Evolutionary conservation across 2,329 filamentous ascomycete species (phyloP).

Genomic region (Pseudovirgaria hyperparasitica): DNA sequence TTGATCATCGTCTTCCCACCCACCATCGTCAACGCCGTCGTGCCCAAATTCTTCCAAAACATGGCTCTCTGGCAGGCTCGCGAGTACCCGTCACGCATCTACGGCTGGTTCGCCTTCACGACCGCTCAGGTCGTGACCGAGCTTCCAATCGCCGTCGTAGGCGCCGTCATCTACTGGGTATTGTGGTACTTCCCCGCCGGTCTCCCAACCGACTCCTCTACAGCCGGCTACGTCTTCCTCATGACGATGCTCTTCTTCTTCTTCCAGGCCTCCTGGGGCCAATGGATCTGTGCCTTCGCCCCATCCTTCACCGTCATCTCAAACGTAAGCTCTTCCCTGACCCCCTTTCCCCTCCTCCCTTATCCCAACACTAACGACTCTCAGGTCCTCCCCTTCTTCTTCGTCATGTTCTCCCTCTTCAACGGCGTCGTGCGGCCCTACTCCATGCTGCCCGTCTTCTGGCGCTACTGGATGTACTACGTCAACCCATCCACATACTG

Average conservation of each 20-base stretch:
- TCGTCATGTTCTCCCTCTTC: conserved; percentile 64
- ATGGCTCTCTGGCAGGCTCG: conserved; percentile 60
- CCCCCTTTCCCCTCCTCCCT: conserved; percentile 1
- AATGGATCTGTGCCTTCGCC: conserved; percentile 75
- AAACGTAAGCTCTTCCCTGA: conserved; percentile 31
- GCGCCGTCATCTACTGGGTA: conserved; percentile 54
- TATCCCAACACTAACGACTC: conserved; percentile 24
- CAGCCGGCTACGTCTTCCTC: conserved; percentile 63
- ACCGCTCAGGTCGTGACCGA: conserved; percentile 62
- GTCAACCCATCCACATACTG: conserved; percentile 59
- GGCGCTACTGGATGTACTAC: conserved; percentile 60
- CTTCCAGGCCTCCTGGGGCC: conserved; percentile 64
- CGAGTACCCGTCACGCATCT: conserved; percentile 62
- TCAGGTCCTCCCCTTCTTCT: conserved; percentile 62
- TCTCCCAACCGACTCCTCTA: conserved; percentile 49
- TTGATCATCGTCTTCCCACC: conserved; percentile 47
- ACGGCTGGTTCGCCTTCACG: conserved; percentile 65
- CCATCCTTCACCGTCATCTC: conserved; percentile 67
- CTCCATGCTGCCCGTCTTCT: conserved; percentile 51
- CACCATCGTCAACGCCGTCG: conserved; percentile 57
- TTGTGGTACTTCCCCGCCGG: conserved; percentile 70
- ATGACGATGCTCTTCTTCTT: conserved; percentile 70
- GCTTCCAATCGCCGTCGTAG: conserved; percentile 55
- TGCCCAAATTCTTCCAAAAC: conserved; percentile 68
- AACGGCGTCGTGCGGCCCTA: conserved; percentile 67